phyloP scores from a whole-genome alignment of 1,284 basidiomycete species.

The Marasmius fiardii region DNA sequence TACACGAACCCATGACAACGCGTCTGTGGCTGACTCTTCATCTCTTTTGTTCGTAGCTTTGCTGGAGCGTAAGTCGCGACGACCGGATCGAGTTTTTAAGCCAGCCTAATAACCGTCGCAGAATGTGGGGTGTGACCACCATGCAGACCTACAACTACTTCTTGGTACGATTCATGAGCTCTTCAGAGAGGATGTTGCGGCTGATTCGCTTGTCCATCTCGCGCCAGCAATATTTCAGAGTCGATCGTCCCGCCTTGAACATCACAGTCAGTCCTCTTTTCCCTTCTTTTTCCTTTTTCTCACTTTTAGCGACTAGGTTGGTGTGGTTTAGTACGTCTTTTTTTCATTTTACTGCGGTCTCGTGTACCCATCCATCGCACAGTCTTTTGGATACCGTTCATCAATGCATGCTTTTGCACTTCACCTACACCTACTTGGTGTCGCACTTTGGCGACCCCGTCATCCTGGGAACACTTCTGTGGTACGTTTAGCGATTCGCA shows the following conservation, averaged over 20 bases:
- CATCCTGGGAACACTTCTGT: constrained; percentile 3
- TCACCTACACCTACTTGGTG: constrained; percentile 9
- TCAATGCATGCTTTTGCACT: constrained; percentile 10
- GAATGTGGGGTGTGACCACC: constrained; percentile 12
- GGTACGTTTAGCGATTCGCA: background rate
- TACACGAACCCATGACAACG: background rate
- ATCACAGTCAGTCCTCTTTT: background rate
- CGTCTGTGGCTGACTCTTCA: background rate
- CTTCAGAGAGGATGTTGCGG: too few relatives aligned
- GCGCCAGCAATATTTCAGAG: background rate
- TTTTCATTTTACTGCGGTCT: background rate
- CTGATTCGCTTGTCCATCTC: background rate
- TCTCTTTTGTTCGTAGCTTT: background rate
- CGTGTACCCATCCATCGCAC: too few relatives aligned
- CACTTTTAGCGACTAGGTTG: constrained; percentile 1
- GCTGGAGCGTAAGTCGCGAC: constrained; percentile 8
- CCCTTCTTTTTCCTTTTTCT: background rate
- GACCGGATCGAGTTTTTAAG: background rate
- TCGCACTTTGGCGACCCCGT: constrained; percentile 6
- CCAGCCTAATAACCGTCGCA: background rate
- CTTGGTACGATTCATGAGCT: background rate
- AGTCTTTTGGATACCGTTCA: constrained; percentile 11
- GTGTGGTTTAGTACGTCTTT: constrained; percentile 7
- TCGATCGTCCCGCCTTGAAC: background rate
- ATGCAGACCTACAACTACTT: constrained; percentile 11